Evolutionary conservation across 2,329 filamentous ascomycete genomes (phyloP), one percentile per base, ranked within the genome.

Genomic region (Rhinocladiella similis): DNA sequence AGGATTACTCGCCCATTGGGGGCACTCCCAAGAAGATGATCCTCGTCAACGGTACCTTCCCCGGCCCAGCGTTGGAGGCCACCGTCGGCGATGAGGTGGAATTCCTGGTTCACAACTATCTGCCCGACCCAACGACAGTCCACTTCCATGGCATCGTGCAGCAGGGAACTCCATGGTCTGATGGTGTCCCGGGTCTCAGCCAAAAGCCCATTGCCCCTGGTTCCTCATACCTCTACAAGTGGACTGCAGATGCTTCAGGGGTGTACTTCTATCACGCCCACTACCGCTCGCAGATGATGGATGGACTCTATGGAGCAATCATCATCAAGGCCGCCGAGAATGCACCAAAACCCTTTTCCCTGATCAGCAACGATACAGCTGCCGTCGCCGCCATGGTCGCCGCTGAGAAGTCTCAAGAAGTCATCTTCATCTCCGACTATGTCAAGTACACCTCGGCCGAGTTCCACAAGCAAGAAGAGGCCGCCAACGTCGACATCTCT

Each of bases 141-240:
- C 89, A 93, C 68, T 92, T 89, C 70, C 89, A 93, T 64, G 89
- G 89, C 10, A 79, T 93, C 61, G 90, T 84, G 66, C 88, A 91
- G 68, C 89, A 90, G 63, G 87, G 87, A 10, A 89, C 87, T 0
- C 89, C 84, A 57, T 79, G 80, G 56, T 90, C 90, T 85, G 89
- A 93, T 65, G 89, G 89, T 0, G 81, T 87, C 1, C 77, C 83
- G 0, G 86, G 83, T 38, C 79, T 89, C 4, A 86, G 83, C 0
- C 88, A 89, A 67, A 88, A 85, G 57, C 79, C 83, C 0, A 86
- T 91, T 43, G 78, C 83, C 0, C 84, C 88, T 0, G 83, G 83
- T 1, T 72, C 77, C 1, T 82, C 76, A 0, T 87, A 87, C 61
- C 83, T 80, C 0, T 91, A 91, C 69, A 81, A 81, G n/a, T 63